Evolutionary conservation across 495 filamentous ascomycete species (phyloP).

Genomic region (Podospora pseudocomata): DNA sequence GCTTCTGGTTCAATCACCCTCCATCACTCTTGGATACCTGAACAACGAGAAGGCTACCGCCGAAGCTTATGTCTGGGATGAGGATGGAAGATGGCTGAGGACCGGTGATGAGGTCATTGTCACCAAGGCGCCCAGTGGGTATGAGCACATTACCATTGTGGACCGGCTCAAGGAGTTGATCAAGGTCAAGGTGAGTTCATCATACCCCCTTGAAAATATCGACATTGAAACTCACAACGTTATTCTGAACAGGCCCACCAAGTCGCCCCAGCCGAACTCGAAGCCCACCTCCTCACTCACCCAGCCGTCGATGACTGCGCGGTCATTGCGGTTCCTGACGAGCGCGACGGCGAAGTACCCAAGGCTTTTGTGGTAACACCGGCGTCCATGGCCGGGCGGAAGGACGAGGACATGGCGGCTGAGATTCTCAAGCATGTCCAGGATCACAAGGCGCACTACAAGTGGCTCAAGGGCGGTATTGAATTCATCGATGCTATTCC

Average conservation of each 20-base stretch:
- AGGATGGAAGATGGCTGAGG: constrained; percentile 70
- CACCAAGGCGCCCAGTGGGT: constrained; percentile 54
- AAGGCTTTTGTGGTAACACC: constrained; percentile 86
- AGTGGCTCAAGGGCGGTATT: constrained; percentile 84
- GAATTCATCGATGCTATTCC: constrained; percentile 73
- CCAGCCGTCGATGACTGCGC: constrained; percentile 77
- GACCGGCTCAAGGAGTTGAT: constrained; percentile 93
- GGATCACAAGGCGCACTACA: constrained; percentile 79
- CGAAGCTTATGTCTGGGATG: constrained; percentile 73
- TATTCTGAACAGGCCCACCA: constrained; percentile 61
- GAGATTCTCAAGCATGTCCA: constrained; percentile 74
- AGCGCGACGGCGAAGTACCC: constrained; percentile 73
- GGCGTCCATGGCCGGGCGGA: constrained; percentile 54
- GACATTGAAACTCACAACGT: neutral
- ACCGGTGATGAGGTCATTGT: constrained; percentile 85
- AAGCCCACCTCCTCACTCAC: constrained; percentile 82
- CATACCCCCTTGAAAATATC: neutral
- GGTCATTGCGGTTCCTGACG: constrained; percentile 76
- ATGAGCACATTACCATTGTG: constrained; percentile 79
- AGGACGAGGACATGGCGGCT: constrained; percentile 48
- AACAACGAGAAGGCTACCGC: constrained; percentile 78
- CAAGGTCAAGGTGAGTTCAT: constrained; percentile 72
- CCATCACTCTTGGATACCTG: constrained; percentile 77
- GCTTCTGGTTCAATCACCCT: constrained; percentile 70
- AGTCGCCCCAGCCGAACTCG: constrained; percentile 89